Percentiles rank a stretch among this genome's conserved stretches.
These are phyloP conservation scores for Tolypocladium endophyticum DNA, from an alignment of 2,329 filamentous ascomycete species.

Conservation along the genomic window DNA sequence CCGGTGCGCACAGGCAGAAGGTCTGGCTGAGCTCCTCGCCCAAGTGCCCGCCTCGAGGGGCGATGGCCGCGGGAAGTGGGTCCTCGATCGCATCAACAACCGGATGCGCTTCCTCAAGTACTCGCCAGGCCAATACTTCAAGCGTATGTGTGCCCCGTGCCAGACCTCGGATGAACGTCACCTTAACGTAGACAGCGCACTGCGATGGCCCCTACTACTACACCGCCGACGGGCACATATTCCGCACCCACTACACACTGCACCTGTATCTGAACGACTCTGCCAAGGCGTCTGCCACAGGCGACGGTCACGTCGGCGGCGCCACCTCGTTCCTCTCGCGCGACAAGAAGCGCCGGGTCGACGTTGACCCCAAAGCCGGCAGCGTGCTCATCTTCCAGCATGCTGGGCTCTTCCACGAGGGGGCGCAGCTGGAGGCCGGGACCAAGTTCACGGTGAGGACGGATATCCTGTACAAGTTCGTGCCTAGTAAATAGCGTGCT, in stretches of 20 bases:
- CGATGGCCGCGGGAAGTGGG: constrained; percentile 21
- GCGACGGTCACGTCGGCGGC: constrained; percentile 33
- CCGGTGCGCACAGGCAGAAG: constrained; percentile 36
- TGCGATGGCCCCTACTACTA: constrained; percentile 56
- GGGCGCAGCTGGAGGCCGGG: constrained; percentile 38
- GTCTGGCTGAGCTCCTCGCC: constrained; percentile 28
- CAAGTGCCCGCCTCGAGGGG: constrained; percentile 17
- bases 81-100: constrained; percentile 52
- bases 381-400: constrained; percentile 54
- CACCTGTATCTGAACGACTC: constrained; percentile 37
- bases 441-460: constrained; percentile 47
- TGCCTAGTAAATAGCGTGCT: neutral
- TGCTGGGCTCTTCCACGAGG: constrained; percentile 36
- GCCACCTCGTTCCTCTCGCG: constrained; percentile 43
- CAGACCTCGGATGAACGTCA: constrained; percentile 12
- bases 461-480: constrained; percentile 39
- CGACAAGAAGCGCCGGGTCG: constrained; percentile 30
- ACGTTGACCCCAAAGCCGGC: constrained; percentile 45
- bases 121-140: constrained; percentile 61
- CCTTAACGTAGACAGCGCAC: constrained; percentile 38
- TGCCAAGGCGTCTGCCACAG: constrained; percentile 5
- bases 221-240: constrained; percentile 30
- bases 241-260: constrained; percentile 40
- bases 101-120: constrained; percentile 69
- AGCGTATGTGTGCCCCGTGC: constrained; percentile 12